These are phyloP conservation scores for Rubia balearica DNA, from an alignment of 305 asterid species.

Conservation along the genomic window DNA sequence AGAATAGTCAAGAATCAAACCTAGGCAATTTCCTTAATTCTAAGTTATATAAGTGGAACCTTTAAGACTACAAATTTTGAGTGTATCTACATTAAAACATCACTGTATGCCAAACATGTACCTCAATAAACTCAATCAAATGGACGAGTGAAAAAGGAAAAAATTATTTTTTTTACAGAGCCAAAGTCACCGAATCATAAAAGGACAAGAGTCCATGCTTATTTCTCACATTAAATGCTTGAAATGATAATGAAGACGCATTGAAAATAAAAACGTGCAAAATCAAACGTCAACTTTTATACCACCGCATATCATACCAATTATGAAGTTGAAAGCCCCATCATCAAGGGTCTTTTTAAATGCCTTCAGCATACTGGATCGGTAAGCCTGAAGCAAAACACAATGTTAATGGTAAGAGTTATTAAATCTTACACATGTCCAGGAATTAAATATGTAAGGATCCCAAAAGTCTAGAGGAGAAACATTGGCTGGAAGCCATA, in stretches of 20 bases:
- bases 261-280: background rate
- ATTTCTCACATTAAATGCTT: background rate
- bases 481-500: background rate
- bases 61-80: background rate
- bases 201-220: slow-evolving; percentile 1
- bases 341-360: slow-evolving; percentile 96
- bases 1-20: slow-evolving; percentile 25
- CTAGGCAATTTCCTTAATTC: slow-evolving; percentile 25
- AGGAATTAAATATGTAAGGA: background rate
- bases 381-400: slow-evolving; percentile 64
- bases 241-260: background rate
- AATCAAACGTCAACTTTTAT: background rate
- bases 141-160: background rate
- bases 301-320: slow-evolving; percentile 59
- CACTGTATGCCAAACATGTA: slow-evolving; percentile 9
- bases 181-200: background rate
- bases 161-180: slow-evolving; percentile 2
- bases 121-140: slow-evolving; percentile 3
- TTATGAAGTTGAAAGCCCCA: slow-evolving; percentile 87
- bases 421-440: background rate
- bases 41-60: slow-evolving; percentile 12
- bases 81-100: slow-evolving; percentile 8
- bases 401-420: slow-evolving; percentile 15
- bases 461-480: background rate
- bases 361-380: slow-evolving; percentile 98